Evolutionary conservation across 2,329 filamentous ascomycete species (phyloP).

Genomic region (Ascochyta pisi): DNA sequence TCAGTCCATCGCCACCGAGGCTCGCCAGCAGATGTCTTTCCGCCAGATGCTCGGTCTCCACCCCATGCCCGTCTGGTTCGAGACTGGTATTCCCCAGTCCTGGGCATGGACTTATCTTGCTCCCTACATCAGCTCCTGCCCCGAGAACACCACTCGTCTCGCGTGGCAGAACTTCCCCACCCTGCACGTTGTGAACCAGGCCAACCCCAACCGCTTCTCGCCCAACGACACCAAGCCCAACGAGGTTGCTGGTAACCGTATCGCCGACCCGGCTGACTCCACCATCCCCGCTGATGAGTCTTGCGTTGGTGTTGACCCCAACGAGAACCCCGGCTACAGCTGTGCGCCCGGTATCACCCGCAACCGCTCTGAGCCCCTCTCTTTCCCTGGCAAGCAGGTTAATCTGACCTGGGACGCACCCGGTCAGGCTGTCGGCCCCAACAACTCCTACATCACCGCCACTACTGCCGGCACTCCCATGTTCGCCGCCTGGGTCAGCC

Average conservation of each 20-base stretch:
- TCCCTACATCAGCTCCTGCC: slow-evolving; percentile 81
- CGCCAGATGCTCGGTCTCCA: slow-evolving; percentile 81
- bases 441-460: slow-evolving; percentile 79
- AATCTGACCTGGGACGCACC: slow-evolving; percentile 76
- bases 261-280: slow-evolving; percentile 61
- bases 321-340: slow-evolving; percentile 61
- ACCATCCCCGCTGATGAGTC: slow-evolving; percentile 56
- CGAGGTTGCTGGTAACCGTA: slow-evolving; percentile 68
- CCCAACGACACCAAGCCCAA: slow-evolving; percentile 66
- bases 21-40: slow-evolving; percentile 84
- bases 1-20: slow-evolving; percentile 79
- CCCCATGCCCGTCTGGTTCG: slow-evolving; percentile 85
- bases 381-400: slow-evolving; percentile 75
- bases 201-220: slow-evolving; percentile 73
- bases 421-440: slow-evolving; percentile 73
- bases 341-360: slow-evolving; percentile 71
- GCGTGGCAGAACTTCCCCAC: slow-evolving; percentile 86
- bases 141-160: slow-evolving; percentile 73
- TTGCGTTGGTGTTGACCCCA: slow-evolving; percentile 65
- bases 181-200: slow-evolving; percentile 75
- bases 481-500: slow-evolving; percentile 78
- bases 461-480: slow-evolving; percentile 63
- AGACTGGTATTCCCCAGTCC: slow-evolving; percentile 78
- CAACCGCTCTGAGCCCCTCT: slow-evolving; percentile 74
- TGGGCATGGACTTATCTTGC: slow-evolving; percentile 86